A percentile compares a stretch with the other conserved stretches of the same genome.
Evolutionary conservation across 345 rosid genomes (phyloP).

Genomic region (Anastatica hierochuntica): DNA sequence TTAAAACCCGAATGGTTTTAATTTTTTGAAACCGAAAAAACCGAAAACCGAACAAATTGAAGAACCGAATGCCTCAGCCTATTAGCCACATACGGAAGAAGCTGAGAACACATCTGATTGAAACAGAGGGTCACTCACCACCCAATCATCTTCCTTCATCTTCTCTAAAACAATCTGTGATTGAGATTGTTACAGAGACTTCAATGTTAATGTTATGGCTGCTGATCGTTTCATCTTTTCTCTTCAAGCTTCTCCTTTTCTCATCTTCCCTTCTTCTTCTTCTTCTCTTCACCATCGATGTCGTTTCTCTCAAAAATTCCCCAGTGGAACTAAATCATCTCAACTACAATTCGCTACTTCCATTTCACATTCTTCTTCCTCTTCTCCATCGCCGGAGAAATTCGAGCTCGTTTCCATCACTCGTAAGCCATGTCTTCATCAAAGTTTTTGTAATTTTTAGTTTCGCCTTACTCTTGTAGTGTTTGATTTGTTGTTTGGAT

Average conservation of each 20-base stretch:
- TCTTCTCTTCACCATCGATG: slow-evolving; percentile 12
- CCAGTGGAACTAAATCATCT: slow-evolving; percentile 2
- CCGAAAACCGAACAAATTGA: too few species aligned
- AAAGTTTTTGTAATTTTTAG: too few species aligned
- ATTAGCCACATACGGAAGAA: not conserved
- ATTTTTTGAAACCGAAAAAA: too few species aligned
- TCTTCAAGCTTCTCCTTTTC: slow-evolving; percentile 19
- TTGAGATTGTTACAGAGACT: slow-evolving; percentile 8
- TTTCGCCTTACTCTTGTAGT: too few species aligned
- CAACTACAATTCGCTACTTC: not conserved
- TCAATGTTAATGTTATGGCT: slow-evolving; percentile 20
- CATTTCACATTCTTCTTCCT: slow-evolving; percentile 16
- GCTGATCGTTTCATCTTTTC: slow-evolving; percentile 19
- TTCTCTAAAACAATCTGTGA: not conserved
- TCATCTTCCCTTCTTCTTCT: slow-evolving; percentile 2
- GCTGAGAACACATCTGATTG: not conserved
- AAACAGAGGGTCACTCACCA: slow-evolving; percentile 11
- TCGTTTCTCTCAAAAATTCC: not conserved
- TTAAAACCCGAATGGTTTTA: too few species aligned
- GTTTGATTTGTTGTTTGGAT: slow-evolving; percentile 3
- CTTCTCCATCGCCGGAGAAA: slow-evolving; percentile 5
- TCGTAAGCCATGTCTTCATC: slow-evolving; percentile 26
- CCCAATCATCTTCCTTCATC: slow-evolving; percentile 6
- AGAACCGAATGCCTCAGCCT: too few species aligned
- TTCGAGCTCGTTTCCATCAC: slow-evolving; percentile 29